phyloP scores from a whole-genome alignment of 2,329 filamentous ascomycete species.

The Dryadomyces quercivorus region DNA sequence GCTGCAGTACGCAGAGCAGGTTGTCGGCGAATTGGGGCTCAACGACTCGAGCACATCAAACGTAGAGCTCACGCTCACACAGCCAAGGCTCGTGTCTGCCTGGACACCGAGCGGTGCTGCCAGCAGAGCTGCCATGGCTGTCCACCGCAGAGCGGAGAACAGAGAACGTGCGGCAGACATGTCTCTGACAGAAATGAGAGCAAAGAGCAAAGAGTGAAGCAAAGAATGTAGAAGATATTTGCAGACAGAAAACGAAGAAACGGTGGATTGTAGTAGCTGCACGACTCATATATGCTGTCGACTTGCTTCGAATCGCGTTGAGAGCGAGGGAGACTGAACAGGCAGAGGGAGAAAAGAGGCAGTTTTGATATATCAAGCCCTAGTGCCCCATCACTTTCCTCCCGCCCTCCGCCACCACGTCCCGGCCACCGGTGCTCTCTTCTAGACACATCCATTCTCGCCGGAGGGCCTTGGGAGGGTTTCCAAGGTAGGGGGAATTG shows the following conservation, averaged over 20 bases:
- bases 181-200: neutral
- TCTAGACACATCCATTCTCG: neutral
- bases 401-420: too few relatives aligned
- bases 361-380: neutral
- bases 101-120: constrained; percentile 1
- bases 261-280: too few relatives aligned
- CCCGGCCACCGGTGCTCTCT: neutral
- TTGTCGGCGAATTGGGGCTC: constrained; percentile 7
- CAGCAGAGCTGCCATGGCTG: constrained; percentile 4
- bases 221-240: too few relatives aligned
- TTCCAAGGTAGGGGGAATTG: neutral
- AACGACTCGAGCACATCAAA: constrained; percentile 6
- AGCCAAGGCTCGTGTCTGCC: constrained; percentile 9
- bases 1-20: constrained; percentile 7
- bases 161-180: neutral
- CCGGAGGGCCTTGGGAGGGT: neutral
- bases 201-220: neutral
- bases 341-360: neutral
- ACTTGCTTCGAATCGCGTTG: too few relatives aligned
- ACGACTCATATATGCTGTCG: too few relatives aligned
- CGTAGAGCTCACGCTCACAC: constrained; percentile 11
- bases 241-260: neutral
- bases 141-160: constrained; percentile 4
- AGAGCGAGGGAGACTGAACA: too few relatives aligned
- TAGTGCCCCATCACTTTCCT: too few relatives aligned